Evolutionary conservation across 345 rosid genomes (phyloP).

Genomic region (Camelina sativa): DNA sequence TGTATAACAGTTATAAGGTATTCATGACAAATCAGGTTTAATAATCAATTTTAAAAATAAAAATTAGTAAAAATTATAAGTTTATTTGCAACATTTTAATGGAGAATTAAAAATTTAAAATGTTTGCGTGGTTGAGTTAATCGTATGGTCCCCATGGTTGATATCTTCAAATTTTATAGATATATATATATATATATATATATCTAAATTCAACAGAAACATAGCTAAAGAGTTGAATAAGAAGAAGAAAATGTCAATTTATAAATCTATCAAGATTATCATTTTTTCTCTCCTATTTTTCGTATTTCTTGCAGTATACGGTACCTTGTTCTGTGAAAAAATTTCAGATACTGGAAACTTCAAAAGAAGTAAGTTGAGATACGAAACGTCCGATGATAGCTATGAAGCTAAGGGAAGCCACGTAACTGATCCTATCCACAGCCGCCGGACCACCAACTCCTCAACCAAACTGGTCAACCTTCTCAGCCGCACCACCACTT

Average conservation of each 20-base stretch:
- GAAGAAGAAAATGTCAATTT: background rate
- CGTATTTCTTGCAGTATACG: slow-evolving; percentile 12
- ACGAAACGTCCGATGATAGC: background rate
- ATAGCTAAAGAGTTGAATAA: background rate
- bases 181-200: background rate
- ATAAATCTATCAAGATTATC: background rate
- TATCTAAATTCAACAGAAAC: background rate
- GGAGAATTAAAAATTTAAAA: background rate
- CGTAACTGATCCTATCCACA: slow-evolving; percentile 23
- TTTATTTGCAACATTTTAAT: background rate
- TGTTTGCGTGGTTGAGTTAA: background rate
- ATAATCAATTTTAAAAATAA: background rate
- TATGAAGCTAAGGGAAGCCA: slow-evolving; percentile 11
- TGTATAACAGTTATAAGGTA: too few relatives aligned
- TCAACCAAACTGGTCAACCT: slow-evolving; percentile 25
- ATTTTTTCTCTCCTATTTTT: background rate
- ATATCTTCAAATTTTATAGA: background rate
- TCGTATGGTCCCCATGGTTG: slow-evolving; percentile 1
- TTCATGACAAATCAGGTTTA: background rate
- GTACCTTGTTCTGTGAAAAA: slow-evolving; percentile 6
- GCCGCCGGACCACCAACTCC: slow-evolving; percentile 30
- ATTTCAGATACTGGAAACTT: background rate
- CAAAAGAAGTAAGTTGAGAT: slow-evolving; percentile 6
- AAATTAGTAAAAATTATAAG: too few relatives aligned
- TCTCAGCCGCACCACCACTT: slow-evolving; percentile 14